These are phyloP conservation scores for Microbotryum violaceum DNA, from an alignment of 1,284 basidiomycete species.

Conservation along the genomic window DNA sequence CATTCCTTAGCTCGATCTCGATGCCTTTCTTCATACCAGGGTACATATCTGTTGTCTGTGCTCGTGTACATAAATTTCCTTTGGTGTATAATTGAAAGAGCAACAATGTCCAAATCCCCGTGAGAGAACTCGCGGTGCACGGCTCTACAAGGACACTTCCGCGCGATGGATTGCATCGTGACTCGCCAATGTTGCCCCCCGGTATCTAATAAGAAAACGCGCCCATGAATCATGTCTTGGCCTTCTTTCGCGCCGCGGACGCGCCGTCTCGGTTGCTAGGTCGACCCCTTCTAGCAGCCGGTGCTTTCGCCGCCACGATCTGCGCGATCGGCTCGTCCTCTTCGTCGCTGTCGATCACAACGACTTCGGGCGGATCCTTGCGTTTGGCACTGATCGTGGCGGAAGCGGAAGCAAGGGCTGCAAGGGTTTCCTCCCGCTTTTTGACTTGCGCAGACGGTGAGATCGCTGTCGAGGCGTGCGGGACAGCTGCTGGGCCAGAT, in stretches of 20 bases:
- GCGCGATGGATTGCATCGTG: too few relatives aligned
- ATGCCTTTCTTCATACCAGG: too few relatives aligned
- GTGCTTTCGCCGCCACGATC: background rate
- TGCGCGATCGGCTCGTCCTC: constrained; percentile 7
- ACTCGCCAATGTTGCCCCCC: too few relatives aligned
- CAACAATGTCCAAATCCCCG: too few relatives aligned
- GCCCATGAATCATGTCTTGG: background rate
- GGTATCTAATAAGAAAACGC: too few relatives aligned
- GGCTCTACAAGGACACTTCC: too few relatives aligned
- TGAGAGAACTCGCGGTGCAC: too few relatives aligned
- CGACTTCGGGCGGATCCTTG: constrained; percentile 7
- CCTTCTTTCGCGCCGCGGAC: constrained; percentile 3
- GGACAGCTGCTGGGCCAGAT: background rate
- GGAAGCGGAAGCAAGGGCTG: background rate
- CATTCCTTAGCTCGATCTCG: too few relatives aligned
- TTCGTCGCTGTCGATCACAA: constrained; percentile 22
- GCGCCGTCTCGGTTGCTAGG: background rate
- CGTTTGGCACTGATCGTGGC: constrained; percentile 16
- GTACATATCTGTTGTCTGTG: too few relatives aligned
- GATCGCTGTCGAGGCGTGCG: background rate
- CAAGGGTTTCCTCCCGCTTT: background rate
- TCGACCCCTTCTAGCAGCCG: background rate
- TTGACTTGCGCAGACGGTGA: background rate
- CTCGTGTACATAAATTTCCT: too few relatives aligned
- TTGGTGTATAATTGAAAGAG: too few relatives aligned